Evolutionary conservation across 2,329 filamentous ascomycete genomes (phyloP), one percentile per base, ranked within the genome.

Genomic region (Tolypocladium tropicale): DNA sequence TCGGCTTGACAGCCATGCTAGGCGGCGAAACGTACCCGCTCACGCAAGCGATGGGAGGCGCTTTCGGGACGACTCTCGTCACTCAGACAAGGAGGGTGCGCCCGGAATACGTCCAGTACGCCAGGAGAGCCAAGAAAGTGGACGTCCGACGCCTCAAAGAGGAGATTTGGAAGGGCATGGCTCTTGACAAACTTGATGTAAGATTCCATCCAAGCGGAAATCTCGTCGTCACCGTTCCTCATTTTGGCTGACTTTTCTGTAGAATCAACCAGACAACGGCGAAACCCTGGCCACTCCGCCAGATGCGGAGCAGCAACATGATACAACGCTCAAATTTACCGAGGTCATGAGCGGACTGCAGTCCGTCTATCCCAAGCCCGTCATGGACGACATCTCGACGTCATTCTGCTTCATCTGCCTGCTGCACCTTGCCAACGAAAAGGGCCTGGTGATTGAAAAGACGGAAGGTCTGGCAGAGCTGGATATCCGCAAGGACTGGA

Each of bases 361-460:
- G 68, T 74, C 79, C 5, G 90, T 96, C 9, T 99, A 99, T 67
- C 86, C 91, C 12, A 88, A 89, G 70, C 80, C 89, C 62, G 83
- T 85, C 58, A 89, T 99, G 84, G 85, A 88, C 58, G 94, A 99
- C 71, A 97, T 99, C 66, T 96, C 91, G 37, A 99, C 94, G 0
- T 95, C 82, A 60, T 87, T 76, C 72, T 95, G 94, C 70, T 99
- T 97, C 74, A 99, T 99, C 66, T 95, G 89, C 65, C 74, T 96
- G 57, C 75, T 96, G 61, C 92, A 96, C 72, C 70, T 96, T 65
- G 92, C 92, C 58, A 96, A 96, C 72, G 92, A 96, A 68, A 93
- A 95, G 74, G 92, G 92, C 0, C 76, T 96, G 41, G 78, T 88
- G 28, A 88, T 96, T 59, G 81, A 88, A 61, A 83, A 83, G 63